Percentiles rank a stretch among this genome's conserved stretches.
phyloP scores from a whole-genome alignment of 345 rosid genomes.

The Excoecaria cochinchinensis region DNA sequence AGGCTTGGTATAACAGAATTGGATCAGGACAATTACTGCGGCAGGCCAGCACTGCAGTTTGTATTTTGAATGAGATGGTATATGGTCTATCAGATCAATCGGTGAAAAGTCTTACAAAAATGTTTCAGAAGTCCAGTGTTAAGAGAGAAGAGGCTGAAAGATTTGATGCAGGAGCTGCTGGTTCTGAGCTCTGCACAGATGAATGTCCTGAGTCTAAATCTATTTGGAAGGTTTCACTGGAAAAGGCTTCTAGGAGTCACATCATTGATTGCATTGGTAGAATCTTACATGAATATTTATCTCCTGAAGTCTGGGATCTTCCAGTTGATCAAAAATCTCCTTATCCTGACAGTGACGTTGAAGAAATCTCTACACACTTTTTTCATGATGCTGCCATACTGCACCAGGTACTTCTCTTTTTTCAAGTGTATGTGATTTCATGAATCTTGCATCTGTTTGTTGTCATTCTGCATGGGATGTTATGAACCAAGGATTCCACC shows the following conservation, averaged over 20 bases:
- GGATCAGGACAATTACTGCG: slow-evolving; percentile 81
- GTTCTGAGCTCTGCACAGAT: slow-evolving; percentile 15
- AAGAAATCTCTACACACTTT: slow-evolving; percentile 52
- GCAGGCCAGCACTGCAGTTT: slow-evolving; percentile 75
- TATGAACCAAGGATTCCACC: slow-evolving; percentile 10
- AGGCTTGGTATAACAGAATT: slow-evolving; percentile 69
- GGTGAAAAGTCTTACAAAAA: slow-evolving; percentile 42
- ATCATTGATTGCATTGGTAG: slow-evolving; percentile 75
- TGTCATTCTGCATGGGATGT: not conserved
- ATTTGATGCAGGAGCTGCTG: slow-evolving; percentile 21
- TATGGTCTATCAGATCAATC: slow-evolving; percentile 78
- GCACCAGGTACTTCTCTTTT: slow-evolving; percentile 57
- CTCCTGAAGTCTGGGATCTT: slow-evolving; percentile 83
- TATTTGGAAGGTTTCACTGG: slow-evolving; percentile 59
- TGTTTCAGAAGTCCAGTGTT: slow-evolving; percentile 51
- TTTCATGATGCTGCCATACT: slow-evolving; percentile 69
- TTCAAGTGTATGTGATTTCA: not conserved
- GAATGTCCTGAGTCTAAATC: slow-evolving; percentile 17
- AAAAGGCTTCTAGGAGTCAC: slow-evolving; percentile 40
- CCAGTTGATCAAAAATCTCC: slow-evolving; percentile 54
- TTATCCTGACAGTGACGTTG: slow-evolving; percentile 39
- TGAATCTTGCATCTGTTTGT: not conserved
- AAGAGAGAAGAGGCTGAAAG: slow-evolving; percentile 29
- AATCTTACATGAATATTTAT: slow-evolving; percentile 83
- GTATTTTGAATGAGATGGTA: slow-evolving; percentile 86